Base-by-base conservation (phyloP, 2,329 filamentous ascomycete species). In the Talaromyces atroroseus region DNA sequence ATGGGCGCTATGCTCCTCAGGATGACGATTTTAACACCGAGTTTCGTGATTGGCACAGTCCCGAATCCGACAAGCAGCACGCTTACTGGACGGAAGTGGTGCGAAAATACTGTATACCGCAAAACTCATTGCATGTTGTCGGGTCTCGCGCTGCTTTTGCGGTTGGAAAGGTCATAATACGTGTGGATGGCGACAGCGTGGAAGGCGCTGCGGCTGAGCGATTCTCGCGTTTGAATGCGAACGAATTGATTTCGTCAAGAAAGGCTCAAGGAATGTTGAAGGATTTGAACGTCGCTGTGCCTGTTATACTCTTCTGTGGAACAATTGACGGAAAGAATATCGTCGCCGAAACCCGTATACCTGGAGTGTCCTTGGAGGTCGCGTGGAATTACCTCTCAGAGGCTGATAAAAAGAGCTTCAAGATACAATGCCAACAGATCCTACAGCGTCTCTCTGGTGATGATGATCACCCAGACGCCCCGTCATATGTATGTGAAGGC, bases 291-390 rank as follows among this genome's bases (percentile, higher is more conserved):
- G 64, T 73, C 40, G 59, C 66, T 5, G 64, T 74, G 10, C 73
- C 73, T 1, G 59, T 68, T 45, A 66, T 71, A 59, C 66, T 69
- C 51, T 73, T 73, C n/a, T 71, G 65, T 52, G 69, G 71, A 14
- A 69, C 62, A 32, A 63, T 75, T 46, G 67, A 71, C 24, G 71
- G 66, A 44, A 72, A 68, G 52, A 74, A 75, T 57, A 64, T 74
- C 42, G 69, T 72, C 7, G 66, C 73, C 44, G 71, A 74, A 60
- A 71, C 71, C 14, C 64, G 72, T 45, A 70, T 75, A 21, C 70
- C 72, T 3, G 73, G 73, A 4, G 68, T 74, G 49, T 69, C 72
- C 14, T 61, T 75, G 29, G 68, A 74, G 44, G 64, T 69, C 45
- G 71, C 66, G n/a, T 75, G 67, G 69, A 69, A 63, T 21, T 69